Base-by-base conservation (phyloP, 2,329 filamentous ascomycete species). In the Cercospora beticola region DNA sequence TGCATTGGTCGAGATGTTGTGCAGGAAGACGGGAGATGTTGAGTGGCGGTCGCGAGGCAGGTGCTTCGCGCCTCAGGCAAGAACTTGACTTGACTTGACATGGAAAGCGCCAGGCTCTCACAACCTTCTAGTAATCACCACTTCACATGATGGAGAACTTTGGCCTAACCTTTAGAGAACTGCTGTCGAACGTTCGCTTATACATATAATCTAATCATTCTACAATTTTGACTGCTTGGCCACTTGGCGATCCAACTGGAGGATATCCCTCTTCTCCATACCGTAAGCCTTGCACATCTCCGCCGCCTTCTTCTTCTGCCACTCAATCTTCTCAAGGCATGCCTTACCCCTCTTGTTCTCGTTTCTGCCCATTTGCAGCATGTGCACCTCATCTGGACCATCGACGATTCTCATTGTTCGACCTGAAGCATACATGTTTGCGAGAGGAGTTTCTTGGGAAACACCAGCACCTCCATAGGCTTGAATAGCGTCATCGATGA, bases 301-400 rank as follows among this genome's bases (percentile, higher is more conserved):
- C 75, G 87, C 86, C 14, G 90, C 86, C 83, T 86, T 89, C 75
- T 84, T 81, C 78, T 83, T 85, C 83, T 94, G 91, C 77, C 82
- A 83, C 74, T 85, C 81, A 68, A 93, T 88, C 77, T 86, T 86
- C 70, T 84, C 82, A 49, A 89, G 83, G 58, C 89, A 86, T 73
- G 85, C 87, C 71, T 82, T 79, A 65, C 88, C 89, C 71, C 87
- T 86, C 71, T 74, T 74, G 79, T 92, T 94, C 86, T 94, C 92
- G 74, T 93, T 93, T 74, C 86, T 85, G 16, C 92, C 92, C 83
- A 95, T 84, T 82, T 95, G 92, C 79, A 92, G 84, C 73, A 94
- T 82, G 80, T 96, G 94, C 69, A 97, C 95, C 87, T 98, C 95
- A 82, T 98, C 95, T 0, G 94, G 94, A 0, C 94, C 94, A 81